Conservation (phyloP, 2,329 filamentous ascomycete species). For the Ceratocystis albifundus region DNA sequence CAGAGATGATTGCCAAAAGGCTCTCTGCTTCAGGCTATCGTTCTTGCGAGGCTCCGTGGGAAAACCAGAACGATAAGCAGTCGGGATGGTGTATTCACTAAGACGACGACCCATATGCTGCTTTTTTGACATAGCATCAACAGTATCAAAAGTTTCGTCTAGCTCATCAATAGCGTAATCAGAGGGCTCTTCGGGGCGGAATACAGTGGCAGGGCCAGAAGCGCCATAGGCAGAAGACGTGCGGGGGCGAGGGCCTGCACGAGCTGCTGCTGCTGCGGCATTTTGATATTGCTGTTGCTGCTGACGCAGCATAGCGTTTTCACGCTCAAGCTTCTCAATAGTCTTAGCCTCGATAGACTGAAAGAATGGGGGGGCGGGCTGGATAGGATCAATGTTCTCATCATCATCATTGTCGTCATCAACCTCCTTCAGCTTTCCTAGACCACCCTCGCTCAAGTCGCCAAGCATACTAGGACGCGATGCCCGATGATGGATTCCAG, state of each 20-base stretch:
- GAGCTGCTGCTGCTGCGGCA: conserved; percentile 25
- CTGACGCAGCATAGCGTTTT: conserved; percentile 51
- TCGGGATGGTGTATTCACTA: conserved; percentile 42
- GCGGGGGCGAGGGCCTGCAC: conserved; percentile 27
- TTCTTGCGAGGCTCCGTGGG: conserved; percentile 50
- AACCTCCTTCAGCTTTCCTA: conserved; percentile 59
- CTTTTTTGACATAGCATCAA: conserved; percentile 37
- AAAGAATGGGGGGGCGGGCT: conserved; percentile 33
- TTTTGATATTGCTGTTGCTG: conserved; percentile 43
- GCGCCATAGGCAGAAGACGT: conserved; percentile 41
- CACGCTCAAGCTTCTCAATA: conserved; percentile 50
- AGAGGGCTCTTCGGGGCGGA: conserved; percentile 42
- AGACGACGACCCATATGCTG: conserved; percentile 41
- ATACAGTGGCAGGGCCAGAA: conserved; percentile 39
- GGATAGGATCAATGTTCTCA: conserved; percentile 45
- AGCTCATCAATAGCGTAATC: conserved; percentile 64
- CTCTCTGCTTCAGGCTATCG: conserved; percentile 51
- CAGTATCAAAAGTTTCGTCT: conserved; percentile 47
- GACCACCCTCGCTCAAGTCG: conserved; percentile 54
- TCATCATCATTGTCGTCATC: conserved; percentile 59
- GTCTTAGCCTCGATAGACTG: conserved; percentile 49
- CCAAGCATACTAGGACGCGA: conserved; percentile 68
- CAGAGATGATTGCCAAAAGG: conserved; percentile 60
- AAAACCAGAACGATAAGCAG: conserved; percentile 38
- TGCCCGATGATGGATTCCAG: conserved; percentile 66